Base-by-base conservation (phyloP, 129 eudicot species). In the Flaveria ramosissima region DNA sequence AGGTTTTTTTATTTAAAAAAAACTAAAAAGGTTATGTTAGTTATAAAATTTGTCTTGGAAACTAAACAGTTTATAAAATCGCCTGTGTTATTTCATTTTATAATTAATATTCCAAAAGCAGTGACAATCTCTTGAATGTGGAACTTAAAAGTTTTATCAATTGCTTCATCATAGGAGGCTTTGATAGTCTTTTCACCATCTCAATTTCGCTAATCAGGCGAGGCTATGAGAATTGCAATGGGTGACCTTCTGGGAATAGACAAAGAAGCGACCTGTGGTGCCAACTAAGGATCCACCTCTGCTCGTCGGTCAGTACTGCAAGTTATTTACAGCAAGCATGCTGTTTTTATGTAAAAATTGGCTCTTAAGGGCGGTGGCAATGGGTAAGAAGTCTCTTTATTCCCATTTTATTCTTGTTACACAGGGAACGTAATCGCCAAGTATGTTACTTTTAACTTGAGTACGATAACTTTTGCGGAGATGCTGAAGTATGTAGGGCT, bases 381-480 rank as follows among this genome's bases (percentile, higher is more conserved):
- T 41, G 13, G 15, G 43, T 53, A 72, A 76, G 75, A 68, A 43
- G 77, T 48, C 23, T 53, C 30, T 24, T 24, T 27, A 23, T 60
- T 52, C 59, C 59, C 27, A 36, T 60, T 72, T 72, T 43, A 68
- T 57, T 64, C 69, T 23, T 59, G 68, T 84, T 63, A 50, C 57
- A 57, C 14, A 52, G 64, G 72, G 83, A 75, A 47, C 50, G 45
- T 64, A 56, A 59, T 50, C 23, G 41, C 71, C 9, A 20, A 30
- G 36, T 66, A 66, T 77, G 87, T 24, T 60, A 77, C 86, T 36
- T 80, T 50, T 80, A 75, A 76, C 82, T 68, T 17, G 64, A 76
- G 68, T 78, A 77, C 85, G 79, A 21, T 23, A 57, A 19, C 47
- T 45, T 13, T 66, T 45, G 21, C 10, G 15, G 30, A 68, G 76